Evolutionary conservation across 345 rosid species (phyloP).

Genomic region (Eucalyptus regnans): DNA sequence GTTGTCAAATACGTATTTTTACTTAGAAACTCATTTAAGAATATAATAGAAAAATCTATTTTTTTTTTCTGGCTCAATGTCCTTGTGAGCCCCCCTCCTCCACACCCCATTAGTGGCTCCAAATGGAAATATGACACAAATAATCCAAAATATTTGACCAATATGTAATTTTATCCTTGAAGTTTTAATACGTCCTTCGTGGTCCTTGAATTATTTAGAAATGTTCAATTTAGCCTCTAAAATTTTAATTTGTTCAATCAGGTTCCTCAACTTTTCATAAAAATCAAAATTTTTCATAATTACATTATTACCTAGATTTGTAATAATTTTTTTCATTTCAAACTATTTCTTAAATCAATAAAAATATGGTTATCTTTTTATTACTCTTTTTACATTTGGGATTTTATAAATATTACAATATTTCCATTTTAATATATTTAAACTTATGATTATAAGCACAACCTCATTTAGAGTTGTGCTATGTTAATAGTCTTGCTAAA

Average conservation of each 20-base stretch:
- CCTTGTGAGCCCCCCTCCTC: too few species aligned
- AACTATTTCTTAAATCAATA: neutral
- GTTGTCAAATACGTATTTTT: accelerated
- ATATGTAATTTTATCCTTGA: neutral
- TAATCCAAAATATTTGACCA: too few species aligned
- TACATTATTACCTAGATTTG: neutral
- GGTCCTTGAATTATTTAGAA: neutral
- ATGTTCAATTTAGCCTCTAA: neutral
- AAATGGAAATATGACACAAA: too few species aligned
- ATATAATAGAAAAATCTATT: accelerated
- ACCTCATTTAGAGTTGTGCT: neutral
- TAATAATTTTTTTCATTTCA: too few species aligned
- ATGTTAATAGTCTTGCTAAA: neutral
- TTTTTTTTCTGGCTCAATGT: accelerated
- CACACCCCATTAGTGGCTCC: too few species aligned
- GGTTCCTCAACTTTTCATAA: neutral
- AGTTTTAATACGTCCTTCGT: too few species aligned
- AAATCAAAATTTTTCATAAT: too few species aligned
- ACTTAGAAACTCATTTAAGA: too few species aligned
- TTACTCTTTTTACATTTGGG: too few species aligned
- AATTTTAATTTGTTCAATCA: too few species aligned
- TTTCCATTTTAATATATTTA: neutral
- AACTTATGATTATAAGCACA: neutral
- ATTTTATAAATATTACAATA: neutral
- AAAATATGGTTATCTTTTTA: neutral